Evolutionary conservation across 345 rosid species (phyloP).

Genomic region (Citrus cavaleriei): DNA sequence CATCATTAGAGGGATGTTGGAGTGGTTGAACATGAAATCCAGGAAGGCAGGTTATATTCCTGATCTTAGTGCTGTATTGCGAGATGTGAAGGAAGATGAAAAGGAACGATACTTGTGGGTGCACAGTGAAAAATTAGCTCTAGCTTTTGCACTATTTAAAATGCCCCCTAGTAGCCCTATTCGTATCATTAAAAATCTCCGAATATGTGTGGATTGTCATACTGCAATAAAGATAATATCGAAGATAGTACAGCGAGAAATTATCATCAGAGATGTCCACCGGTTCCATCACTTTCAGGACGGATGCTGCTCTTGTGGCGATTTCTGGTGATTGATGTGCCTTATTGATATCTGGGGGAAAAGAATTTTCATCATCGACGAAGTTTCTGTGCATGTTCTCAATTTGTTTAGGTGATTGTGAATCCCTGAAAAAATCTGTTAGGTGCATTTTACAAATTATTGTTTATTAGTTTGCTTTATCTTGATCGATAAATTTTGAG

Average conservation of each 20-base stretch:
- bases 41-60: constrained; percentile 63
- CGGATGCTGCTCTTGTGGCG: constrained; percentile 76
- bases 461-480: not conserved
- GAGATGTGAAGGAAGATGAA: constrained; percentile 50
- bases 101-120: constrained; percentile 68
- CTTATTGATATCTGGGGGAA: not conserved
- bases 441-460: not conserved
- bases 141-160: constrained; percentile 64
- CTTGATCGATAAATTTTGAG: not conserved
- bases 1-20: constrained; percentile 69
- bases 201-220: constrained; percentile 81
- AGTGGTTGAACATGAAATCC: constrained; percentile 77
- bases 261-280: constrained; percentile 79
- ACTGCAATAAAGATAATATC: constrained; percentile 64
- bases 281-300: constrained; percentile 73
- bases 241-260: constrained; percentile 54
- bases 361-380: not conserved
- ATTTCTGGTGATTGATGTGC: constrained; percentile 61
- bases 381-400: not conserved
- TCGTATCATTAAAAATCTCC: constrained; percentile 72
- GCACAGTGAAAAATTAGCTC: constrained; percentile 86
- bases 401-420: not conserved
- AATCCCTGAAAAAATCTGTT: not conserved
- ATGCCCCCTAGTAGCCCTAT: constrained; percentile 45
- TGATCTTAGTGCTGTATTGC: constrained; percentile 46